Conservation (phyloP, 306 rosid genomes). For the Geum urbanum region DNA sequence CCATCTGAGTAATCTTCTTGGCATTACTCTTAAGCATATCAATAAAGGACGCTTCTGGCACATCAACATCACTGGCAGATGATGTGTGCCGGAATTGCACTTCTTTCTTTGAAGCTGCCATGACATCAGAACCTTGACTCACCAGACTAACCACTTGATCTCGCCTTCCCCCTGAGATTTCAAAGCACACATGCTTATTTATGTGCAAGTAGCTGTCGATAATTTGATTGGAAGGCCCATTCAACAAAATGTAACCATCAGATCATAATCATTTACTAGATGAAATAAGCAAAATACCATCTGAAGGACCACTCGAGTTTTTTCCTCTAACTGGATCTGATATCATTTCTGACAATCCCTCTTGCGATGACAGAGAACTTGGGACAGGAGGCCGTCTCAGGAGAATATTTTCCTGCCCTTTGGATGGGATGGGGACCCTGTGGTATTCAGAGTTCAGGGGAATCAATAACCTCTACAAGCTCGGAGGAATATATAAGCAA, state of each 20-base stretch:
- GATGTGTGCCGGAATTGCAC: constrained; percentile 30
- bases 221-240: neutral
- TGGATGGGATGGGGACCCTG: constrained; percentile 34
- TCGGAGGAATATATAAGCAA: neutral
- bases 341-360: constrained; percentile 39
- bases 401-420: constrained; percentile 39
- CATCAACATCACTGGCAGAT: constrained; percentile 38
- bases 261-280: neutral
- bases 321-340: constrained; percentile 40
- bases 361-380: constrained; percentile 41
- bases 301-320: constrained; percentile 20
- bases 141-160: constrained; percentile 25
- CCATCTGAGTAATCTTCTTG: constrained; percentile 36
- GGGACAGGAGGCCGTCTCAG: constrained; percentile 52
- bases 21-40: constrained; percentile 54
- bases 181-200: neutral
- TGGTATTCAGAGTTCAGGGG: neutral
- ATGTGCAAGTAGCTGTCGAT: neutral
- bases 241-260: neutral
- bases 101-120: constrained; percentile 37
- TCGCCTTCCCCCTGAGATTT: constrained; percentile 37
- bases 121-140: constrained; percentile 31
- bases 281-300: constrained; percentile 24
- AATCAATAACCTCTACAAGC: neutral
- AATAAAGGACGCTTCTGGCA: constrained; percentile 50